Evolutionary conservation across 192 early-diverging fungal species (phyloP).

Genomic region (Gryganskiella cystojenkinii): DNA sequence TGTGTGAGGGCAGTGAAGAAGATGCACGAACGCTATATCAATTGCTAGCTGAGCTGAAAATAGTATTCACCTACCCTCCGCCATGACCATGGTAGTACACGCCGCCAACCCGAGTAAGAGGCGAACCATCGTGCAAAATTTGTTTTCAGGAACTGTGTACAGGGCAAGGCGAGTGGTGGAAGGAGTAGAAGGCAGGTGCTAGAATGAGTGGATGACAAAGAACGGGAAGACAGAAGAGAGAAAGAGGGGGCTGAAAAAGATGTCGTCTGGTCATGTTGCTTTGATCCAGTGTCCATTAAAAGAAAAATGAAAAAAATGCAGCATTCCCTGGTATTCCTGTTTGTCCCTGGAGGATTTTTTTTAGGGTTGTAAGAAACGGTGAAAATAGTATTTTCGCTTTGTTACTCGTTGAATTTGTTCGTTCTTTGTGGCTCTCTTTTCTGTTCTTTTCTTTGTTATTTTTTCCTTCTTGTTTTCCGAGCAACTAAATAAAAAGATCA

Average conservation of each 20-base stretch:
- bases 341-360: neutral
- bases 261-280: neutral
- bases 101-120: conserved; percentile 40
- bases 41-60: neutral
- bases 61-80: conserved; percentile 33
- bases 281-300: neutral
- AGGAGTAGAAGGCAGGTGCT: neutral
- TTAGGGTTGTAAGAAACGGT: too few species aligned
- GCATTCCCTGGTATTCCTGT: conserved; percentile 3
- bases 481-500: too few species aligned
- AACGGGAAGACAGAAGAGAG: neutral
- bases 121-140: conserved; percentile 29
- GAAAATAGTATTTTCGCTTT: too few species aligned
- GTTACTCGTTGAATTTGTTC: too few species aligned
- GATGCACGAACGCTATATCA: too few species aligned
- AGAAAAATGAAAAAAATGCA: conserved; percentile 1
- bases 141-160: neutral
- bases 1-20: neutral
- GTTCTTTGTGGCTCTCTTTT: too few species aligned
- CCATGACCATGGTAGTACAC: conserved; percentile 35
- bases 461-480: too few species aligned
- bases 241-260: too few species aligned
- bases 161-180: neutral
- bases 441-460: too few species aligned
- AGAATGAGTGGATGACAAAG: neutral